Evolutionary conservation across 805 yeast genomes (phyloP).

Genomic region (Ogataea neopini): DNA sequence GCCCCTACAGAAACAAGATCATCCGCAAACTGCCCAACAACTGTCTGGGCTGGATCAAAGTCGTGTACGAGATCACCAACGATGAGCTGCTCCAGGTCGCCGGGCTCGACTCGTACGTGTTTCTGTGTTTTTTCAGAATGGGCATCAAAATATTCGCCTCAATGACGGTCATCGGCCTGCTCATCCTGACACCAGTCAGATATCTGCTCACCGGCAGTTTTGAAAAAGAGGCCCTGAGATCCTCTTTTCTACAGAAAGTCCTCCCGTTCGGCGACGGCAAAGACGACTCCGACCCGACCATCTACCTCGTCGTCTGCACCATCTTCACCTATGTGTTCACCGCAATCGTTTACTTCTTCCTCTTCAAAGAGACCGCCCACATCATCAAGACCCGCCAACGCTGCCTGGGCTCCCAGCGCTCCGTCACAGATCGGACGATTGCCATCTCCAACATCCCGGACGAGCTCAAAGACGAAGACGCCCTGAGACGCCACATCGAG

Average conservation of each 20-base stretch:
- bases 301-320: slow-evolving; percentile 53
- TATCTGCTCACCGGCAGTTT: slow-evolving; percentile 52
- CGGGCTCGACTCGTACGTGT: slow-evolving; percentile 60
- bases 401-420: slow-evolving; percentile 58
- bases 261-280: slow-evolving; percentile 18
- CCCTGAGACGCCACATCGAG: slow-evolving; percentile 51
- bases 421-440: slow-evolving; percentile 61
- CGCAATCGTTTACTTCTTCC: slow-evolving; percentile 43
- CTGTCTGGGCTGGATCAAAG: slow-evolving; percentile 54
- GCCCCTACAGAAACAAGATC: slow-evolving; percentile 49
- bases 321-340: slow-evolving; percentile 58
- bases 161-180: slow-evolving; percentile 47
- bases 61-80: slow-evolving; percentile 46
- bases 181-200: slow-evolving; percentile 53
- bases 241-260: slow-evolving; percentile 9
- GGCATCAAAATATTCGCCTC: slow-evolving; percentile 46
- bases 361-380: slow-evolving; percentile 47
- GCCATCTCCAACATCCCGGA: slow-evolving; percentile 55
- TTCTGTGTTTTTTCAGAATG: slow-evolving; percentile 59
- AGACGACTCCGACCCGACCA: slow-evolving; percentile 25
- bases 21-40: slow-evolving; percentile 48
- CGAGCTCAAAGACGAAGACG: slow-evolving; percentile 43
- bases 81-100: slow-evolving; percentile 56
- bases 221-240: slow-evolving; percentile 34
- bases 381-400: slow-evolving; percentile 55